These are phyloP conservation scores for Fusarium verrucosum DNA, from an alignment of 2,329 filamentous ascomycete species.

Conservation along the genomic window DNA sequence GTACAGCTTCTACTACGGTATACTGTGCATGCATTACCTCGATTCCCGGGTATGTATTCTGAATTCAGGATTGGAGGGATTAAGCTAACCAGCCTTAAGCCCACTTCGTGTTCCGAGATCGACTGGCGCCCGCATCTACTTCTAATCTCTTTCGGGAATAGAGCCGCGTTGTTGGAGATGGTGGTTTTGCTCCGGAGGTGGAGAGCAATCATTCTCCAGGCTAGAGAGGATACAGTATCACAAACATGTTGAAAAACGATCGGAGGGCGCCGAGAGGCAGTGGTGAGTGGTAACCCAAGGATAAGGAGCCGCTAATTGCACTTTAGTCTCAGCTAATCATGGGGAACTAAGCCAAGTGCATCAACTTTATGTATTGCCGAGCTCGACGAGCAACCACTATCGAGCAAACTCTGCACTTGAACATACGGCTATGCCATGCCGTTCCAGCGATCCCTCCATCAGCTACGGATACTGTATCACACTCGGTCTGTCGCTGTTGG, in stretches of 20 bases:
- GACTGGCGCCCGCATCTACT: constrained; percentile 13
- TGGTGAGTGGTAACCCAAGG: not conserved
- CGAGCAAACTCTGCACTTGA: not conserved
- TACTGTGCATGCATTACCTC: not conserved
- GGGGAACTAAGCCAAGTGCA: constrained; percentile 15
- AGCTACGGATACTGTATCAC: not conserved
- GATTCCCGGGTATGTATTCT: not conserved
- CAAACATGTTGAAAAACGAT: not conserved
- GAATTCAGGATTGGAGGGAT: constrained; percentile 12
- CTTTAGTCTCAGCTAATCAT: not conserved
- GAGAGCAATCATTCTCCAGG: not conserved
- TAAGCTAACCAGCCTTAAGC: constrained; percentile 15
- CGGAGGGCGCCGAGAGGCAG: constrained; percentile 31
- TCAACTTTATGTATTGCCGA: not conserved
- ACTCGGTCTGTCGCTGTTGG: not conserved
- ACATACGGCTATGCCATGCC: constrained; percentile 9
- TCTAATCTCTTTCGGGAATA: constrained; percentile 5
- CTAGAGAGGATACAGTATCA: not conserved
- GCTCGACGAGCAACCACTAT: not conserved
- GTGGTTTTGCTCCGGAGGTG: constrained; percentile 5
- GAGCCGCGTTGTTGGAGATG: constrained; percentile 3
- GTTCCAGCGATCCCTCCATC: constrained; percentile 18
- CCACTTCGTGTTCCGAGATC: constrained; percentile 29
- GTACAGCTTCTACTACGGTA: constrained; percentile 6
- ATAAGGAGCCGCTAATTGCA: constrained; percentile 9